phyloP scores from a whole-genome alignment of 805 yeast species.

The Suhomyces sp. region DNA sequence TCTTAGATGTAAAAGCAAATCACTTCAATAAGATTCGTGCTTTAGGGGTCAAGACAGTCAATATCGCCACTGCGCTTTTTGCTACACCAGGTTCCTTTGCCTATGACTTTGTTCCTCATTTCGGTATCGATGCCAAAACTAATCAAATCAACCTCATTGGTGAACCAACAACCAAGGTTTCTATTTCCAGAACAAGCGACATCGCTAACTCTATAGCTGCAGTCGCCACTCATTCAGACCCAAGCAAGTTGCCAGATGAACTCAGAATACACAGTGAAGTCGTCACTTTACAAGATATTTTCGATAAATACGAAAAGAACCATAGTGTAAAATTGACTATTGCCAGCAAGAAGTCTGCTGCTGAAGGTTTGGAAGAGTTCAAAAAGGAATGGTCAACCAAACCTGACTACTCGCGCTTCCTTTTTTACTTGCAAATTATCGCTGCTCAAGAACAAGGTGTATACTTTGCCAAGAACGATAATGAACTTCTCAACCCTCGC shows the following conservation, averaged over 20 bases:
- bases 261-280: conserved; percentile 43
- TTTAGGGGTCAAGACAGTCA: conserved; percentile 40
- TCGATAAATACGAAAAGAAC: conserved; percentile 37
- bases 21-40: conserved; percentile 28
- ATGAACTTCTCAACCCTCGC: conserved; percentile 46
- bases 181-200: conserved; percentile 31
- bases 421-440: conserved; percentile 30
- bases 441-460: conserved; percentile 41
- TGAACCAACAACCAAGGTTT: conserved; percentile 32
- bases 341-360: conserved; percentile 12
- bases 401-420: conserved; percentile 33
- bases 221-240: conserved; percentile 21
- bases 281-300: conserved; percentile 38
- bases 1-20: conserved; percentile 28
- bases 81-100: conserved; percentile 32
- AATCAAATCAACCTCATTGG: conserved; percentile 40
- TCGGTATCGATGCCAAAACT: conserved; percentile 36
- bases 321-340: conserved; percentile 26
- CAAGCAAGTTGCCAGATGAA: conserved; percentile 40
- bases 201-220: conserved; percentile 16
- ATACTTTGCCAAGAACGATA: conserved; percentile 28
- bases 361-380: conserved; percentile 31
- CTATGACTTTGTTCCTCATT: conserved; percentile 31
- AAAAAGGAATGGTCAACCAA: conserved; percentile 18
- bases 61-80: conserved; percentile 40